These are phyloP conservation scores for Parsonsia alboflavescens DNA, from an alignment of 257 asterid species.

Conservation along the genomic window DNA sequence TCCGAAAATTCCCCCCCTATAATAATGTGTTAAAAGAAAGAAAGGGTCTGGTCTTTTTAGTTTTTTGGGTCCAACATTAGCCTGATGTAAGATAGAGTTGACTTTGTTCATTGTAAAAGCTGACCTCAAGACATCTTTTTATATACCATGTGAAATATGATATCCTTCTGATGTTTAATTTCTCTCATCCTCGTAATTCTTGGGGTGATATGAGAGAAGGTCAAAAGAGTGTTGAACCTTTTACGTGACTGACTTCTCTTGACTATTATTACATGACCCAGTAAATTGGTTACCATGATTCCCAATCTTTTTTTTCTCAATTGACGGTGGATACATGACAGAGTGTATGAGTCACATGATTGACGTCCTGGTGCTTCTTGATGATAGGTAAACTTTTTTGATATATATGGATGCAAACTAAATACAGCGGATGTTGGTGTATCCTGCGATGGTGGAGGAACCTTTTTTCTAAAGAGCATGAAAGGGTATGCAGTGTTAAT, in stretches of 20 bases:
- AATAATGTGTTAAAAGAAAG: background rate
- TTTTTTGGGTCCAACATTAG: background rate
- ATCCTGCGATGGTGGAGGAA: conserved; percentile 68
- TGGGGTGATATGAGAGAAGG: background rate
- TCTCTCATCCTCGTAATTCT: background rate
- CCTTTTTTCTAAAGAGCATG: conserved; percentile 58
- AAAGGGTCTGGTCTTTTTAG: background rate
- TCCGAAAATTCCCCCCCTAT: background rate
- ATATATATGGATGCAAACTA: conserved; percentile 82
- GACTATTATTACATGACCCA: background rate
- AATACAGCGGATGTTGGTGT: conserved; percentile 85
- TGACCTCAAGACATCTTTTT: no score
- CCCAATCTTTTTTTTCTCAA: background rate
- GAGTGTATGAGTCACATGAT: background rate
- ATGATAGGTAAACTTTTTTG: conserved; percentile 75
- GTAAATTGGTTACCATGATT: background rate
- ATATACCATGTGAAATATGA: background rate
- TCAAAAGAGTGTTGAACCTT: background rate
- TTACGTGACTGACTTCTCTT: background rate
- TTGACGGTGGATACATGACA: background rate
- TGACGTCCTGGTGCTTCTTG: conserved; percentile 15
- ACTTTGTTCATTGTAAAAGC: background rate
- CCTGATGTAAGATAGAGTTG: background rate
- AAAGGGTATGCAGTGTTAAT: conserved; percentile 54
- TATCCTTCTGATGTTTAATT: background rate